Evolutionary conservation across 768 basidiomycete species (phyloP), one percentile per base, ranked within the genome.

Genomic region (Mycena pura): DNA sequence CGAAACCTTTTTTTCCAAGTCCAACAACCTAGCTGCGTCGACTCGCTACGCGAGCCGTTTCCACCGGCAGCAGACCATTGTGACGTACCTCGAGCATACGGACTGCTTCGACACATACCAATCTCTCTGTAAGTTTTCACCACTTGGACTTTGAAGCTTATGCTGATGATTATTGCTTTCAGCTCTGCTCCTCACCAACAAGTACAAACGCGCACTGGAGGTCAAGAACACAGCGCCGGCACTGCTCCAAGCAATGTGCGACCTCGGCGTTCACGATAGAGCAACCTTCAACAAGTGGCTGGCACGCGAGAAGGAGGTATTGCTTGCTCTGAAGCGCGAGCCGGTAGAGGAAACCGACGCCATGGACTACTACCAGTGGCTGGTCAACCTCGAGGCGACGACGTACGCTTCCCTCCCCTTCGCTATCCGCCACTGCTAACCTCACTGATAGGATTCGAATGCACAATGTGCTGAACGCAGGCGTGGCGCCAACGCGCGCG

Each of bases 1-100:
- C 28, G 66, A 66, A 41, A 25, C 63, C 3, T 39, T 34, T 7
- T 66, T 63, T 22, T 58, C 61, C 5, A 58, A 58, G 34, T 59
- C 64, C 5, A 66, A 66, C 43, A 57, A 43, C 2, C 29, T 62
- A 5, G 64, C 64, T 15, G 31, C 49, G 31, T 45, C 60, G 6
- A 51, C 65, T 44, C 27, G 56, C n/a, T 24, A 58, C 29, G 49
- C 57, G 6, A 21, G 21, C 17, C 27, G 32, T 7, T 64, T 64
- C 43, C 62, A 64, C 29, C 49, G 62, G 7, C 49, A 55, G 6
- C 62, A 64, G 34, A 41, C 44, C 5, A 64, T 64, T 46, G 31
- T 34, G 2, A 43, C 38, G 47, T 43, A 57, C 24, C 13, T 60
- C 11, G 25, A 24, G n/a, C 43, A 57, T 22, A 51, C 52, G 25